Conservation (phyloP, 768 basidiomycete species). For the Amanita phalloides region DNA sequence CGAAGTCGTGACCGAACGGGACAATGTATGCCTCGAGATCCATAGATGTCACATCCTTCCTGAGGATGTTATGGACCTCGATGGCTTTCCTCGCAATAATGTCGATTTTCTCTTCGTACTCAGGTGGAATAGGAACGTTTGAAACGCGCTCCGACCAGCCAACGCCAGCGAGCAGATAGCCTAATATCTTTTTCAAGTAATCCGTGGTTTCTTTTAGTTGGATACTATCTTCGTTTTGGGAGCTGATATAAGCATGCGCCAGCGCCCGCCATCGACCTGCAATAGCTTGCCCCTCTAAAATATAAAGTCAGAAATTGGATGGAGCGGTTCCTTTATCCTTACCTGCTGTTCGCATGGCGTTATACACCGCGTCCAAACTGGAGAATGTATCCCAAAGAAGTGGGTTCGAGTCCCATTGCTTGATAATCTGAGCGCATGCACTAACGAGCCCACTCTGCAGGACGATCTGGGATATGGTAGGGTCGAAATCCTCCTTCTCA, state of each 20-base stretch:
- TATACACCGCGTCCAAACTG: conserved; percentile 24
- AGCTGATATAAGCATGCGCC: conserved; percentile 27
- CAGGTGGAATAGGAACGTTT: neutral
- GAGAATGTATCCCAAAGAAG: neutral
- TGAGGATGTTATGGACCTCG: conserved; percentile 42
- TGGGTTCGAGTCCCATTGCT: neutral
- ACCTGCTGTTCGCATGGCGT: conserved; percentile 32
- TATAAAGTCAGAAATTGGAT: neutral
- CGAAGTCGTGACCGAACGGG: conserved; percentile 29
- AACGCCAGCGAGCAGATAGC: neutral
- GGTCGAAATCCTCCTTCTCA: conserved; percentile 14
- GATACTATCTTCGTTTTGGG: neutral
- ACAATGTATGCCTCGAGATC: conserved; percentile 44
- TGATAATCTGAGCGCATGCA: conserved; percentile 1
- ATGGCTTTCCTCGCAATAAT: neutral
- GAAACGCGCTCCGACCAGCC: neutral
- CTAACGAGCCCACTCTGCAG: conserved; percentile 33
- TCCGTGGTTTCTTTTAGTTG: neutral
- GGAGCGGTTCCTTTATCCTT: neutral
- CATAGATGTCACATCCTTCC: conserved; percentile 44
- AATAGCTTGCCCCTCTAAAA: conserved; percentile 33
- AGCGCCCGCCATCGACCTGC: conserved; percentile 48
- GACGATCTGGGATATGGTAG: conserved; percentile 30
- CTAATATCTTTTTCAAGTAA: neutral
- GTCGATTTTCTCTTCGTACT: neutral